Conservation (phyloP, 78 protist species). For the Anaeramoeba ignava region DNA sequence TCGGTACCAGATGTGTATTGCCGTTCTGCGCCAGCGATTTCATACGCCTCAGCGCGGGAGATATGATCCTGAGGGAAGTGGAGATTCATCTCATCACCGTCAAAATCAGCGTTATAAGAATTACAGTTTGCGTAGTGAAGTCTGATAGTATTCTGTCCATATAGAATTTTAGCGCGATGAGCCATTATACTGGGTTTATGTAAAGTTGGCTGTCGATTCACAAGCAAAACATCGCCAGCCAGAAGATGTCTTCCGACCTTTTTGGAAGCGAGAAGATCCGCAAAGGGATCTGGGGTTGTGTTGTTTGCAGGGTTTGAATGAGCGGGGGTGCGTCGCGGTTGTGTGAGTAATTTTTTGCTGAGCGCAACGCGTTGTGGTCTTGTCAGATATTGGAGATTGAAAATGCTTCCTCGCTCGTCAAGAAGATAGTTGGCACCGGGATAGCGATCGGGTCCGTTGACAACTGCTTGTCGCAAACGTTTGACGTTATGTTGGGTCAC, state of each 20-base stretch:
- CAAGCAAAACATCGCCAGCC: slow-evolving; percentile 78
- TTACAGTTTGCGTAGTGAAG: slow-evolving; percentile 96
- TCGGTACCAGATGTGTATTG: slow-evolving; percentile 74
- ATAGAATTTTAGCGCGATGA: slow-evolving; percentile 52
- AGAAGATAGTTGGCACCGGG: slow-evolving; percentile 83
- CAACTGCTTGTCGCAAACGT: slow-evolving; percentile 57
- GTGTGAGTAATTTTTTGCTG: slow-evolving; percentile 22
- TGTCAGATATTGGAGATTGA: not conserved
- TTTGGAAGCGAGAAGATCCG: no score
- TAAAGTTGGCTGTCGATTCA: slow-evolving; percentile 99
- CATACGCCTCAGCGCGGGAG: slow-evolving; percentile 9
- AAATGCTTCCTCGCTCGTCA: slow-evolving; percentile 23
- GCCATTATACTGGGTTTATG: slow-evolving; percentile 90
- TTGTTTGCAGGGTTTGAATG: not conserved
- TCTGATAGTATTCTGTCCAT: slow-evolving; percentile 67
- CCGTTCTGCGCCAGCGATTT: slow-evolving; percentile 17
- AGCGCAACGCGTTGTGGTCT: not conserved
- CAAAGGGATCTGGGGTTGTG: not conserved
- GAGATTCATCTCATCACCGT: slow-evolving; percentile 98
- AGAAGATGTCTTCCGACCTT: slow-evolving; percentile 77
- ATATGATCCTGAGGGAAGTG: slow-evolving; percentile 77
- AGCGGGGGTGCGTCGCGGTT: not conserved
- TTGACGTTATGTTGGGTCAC: slow-evolving; percentile 40
- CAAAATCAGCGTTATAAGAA: slow-evolving; percentile 96
- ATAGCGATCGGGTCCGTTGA: slow-evolving; percentile 82